Percentiles rank a stretch among this genome's conserved stretches.
These are phyloP conservation scores for Xylariaceae sp. DNA, from an alignment of 2,329 filamentous ascomycete species.

Conservation along the genomic window DNA sequence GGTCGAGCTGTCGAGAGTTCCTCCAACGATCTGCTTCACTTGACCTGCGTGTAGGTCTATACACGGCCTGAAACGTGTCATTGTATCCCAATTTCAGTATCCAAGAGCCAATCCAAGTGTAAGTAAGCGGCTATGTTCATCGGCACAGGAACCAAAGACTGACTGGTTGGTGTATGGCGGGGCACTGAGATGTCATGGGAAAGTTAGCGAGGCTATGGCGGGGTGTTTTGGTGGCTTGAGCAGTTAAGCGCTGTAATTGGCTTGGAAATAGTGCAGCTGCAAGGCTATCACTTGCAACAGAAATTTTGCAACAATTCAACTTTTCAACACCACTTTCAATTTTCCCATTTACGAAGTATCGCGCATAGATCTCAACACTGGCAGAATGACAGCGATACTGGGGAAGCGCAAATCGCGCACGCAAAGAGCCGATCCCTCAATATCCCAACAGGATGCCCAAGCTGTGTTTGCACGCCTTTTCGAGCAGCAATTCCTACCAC, in stretches of 20 bases:
- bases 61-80: conserved; percentile 94
- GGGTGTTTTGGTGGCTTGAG: conserved; percentile 13
- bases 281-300: conserved; percentile 10
- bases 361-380: neutral
- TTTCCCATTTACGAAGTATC: neutral
- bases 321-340: neutral
- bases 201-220: conserved; percentile 11
- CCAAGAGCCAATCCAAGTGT: no score
- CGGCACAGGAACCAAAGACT: neutral
- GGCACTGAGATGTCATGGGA: no score
- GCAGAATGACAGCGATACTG: conserved; percentile 40
- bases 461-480: conserved; percentile 81
- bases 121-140: neutral
- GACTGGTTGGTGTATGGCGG: neutral
- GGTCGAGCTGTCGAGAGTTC: conserved; percentile 71
- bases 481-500: conserved; percentile 79
- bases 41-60: conserved; percentile 97
- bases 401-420: conserved; percentile 47
- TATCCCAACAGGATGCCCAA: conserved; percentile 54
- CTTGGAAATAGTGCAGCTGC: neutral
- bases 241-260: conserved; percentile 17
- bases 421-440: conserved; percentile 23
- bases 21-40: conserved; percentile 97
- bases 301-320: conserved; percentile 9
- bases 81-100: conserved; percentile 35